Conservation (phyloP, 1,284 basidiomycete genomes). For the Schizopora paradoxa region DNA sequence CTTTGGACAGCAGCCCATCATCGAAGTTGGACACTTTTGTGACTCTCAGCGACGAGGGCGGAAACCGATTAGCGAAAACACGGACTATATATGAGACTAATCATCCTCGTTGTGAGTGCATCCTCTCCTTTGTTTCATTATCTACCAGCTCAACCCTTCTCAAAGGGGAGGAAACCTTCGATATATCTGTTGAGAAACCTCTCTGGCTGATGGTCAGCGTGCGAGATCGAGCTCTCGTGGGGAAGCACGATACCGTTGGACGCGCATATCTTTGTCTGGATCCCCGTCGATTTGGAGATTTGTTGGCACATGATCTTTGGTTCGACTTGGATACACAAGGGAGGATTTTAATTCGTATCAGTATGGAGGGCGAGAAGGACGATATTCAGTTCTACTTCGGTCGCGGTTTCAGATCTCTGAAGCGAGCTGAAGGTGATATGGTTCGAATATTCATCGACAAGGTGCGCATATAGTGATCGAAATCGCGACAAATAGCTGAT, state of each 20-base stretch:
- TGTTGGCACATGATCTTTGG: slow-evolving; percentile 89
- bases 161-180: slow-evolving; percentile 93
- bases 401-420: slow-evolving; percentile 89
- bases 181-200: slow-evolving; percentile 83
- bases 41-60: slow-evolving; percentile 89
- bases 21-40: slow-evolving; percentile 86
- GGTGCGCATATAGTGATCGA: slow-evolving; percentile 39
- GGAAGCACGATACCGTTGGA: slow-evolving; percentile 89
- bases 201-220: slow-evolving; percentile 97
- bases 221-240: slow-evolving; percentile 83
- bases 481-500: background rate
- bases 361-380: slow-evolving; percentile 98
- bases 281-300: slow-evolving; percentile 84
- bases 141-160: slow-evolving; percentile 2
- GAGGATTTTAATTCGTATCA: slow-evolving; percentile 81
- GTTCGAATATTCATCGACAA: slow-evolving; percentile 96
- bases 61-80: slow-evolving; percentile 89
- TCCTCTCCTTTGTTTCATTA: slow-evolving; percentile 1
- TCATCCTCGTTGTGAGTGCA: slow-evolving; percentile 77
- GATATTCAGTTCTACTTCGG: slow-evolving; percentile 99
- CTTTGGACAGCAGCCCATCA: slow-evolving; percentile 65
- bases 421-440: slow-evolving; percentile 95
- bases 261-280: slow-evolving; percentile 91
- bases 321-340: slow-evolving; percentile 88
- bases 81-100: slow-evolving; percentile 91